These are phyloP conservation scores for Pestalotiopsis fici DNA, from an alignment of 2,329 filamentous ascomycete species.

Conservation along the genomic window DNA sequence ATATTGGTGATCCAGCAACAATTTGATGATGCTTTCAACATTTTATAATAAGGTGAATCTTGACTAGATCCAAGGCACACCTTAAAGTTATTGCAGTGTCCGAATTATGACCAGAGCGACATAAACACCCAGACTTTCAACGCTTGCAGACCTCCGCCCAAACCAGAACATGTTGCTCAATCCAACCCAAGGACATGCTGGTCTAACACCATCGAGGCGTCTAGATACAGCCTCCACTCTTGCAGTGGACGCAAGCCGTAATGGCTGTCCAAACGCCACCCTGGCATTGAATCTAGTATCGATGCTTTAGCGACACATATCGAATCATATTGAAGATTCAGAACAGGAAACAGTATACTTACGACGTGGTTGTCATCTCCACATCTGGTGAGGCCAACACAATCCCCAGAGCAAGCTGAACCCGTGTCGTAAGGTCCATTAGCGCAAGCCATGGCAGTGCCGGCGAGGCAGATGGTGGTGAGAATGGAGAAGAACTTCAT, in stretches of 20 bases:
- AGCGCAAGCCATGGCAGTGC: neutral
- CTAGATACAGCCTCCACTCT: neutral
- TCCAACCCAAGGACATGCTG: neutral
- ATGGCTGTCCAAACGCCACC: neutral
- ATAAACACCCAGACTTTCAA: neutral
- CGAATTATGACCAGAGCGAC: neutral
- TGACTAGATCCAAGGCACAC: neutral
- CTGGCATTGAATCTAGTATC: neutral
- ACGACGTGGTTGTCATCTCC: neutral
- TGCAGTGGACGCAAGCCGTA: neutral
- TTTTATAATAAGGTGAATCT: neutral
- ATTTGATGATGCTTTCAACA: neutral
- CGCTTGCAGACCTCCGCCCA: neutral
- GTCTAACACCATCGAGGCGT: neutral
- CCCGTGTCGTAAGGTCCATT: neutral
- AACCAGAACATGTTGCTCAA: neutral
- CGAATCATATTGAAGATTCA: neutral
- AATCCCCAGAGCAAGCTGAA: neutral
- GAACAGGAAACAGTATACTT: neutral
- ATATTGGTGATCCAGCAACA: neutral
- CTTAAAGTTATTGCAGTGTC: neutral
- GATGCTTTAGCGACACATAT: neutral
- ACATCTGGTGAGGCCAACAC: neutral
- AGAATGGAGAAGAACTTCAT: neutral
- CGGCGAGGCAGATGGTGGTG: neutral